Evolutionary conservation across 1,284 basidiomycete species (phyloP).

Genomic region (Rhodotorula sp.): DNA sequence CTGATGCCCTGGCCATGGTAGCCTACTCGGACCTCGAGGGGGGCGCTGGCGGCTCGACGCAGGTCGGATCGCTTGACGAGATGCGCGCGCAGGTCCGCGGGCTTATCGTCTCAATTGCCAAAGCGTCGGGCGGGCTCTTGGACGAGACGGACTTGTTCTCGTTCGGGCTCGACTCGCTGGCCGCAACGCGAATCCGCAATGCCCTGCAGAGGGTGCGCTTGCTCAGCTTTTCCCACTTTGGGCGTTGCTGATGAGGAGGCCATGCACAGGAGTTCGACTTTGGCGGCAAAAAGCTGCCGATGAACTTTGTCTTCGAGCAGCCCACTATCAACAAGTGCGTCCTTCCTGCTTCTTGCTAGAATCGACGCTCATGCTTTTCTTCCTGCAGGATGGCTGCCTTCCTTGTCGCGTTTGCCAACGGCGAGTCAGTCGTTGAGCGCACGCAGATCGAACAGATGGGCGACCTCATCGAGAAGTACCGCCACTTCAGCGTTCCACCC

Average conservation of each 20-base stretch:
- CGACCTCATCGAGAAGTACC: conserved; percentile 48
- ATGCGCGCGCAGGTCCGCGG: conserved; percentile 19
- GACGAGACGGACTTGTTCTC: conserved; percentile 51
- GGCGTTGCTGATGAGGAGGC: neutral
- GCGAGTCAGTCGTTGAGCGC: conserved; percentile 15
- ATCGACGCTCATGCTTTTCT: conserved; percentile 15
- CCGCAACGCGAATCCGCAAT: conserved; percentile 61
- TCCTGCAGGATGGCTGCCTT: conserved; percentile 40
- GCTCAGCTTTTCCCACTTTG: neutral
- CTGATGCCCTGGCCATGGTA: neutral
- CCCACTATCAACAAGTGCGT: conserved; percentile 53
- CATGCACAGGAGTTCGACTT: conserved; percentile 39
- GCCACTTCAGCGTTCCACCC: conserved; percentile 35
- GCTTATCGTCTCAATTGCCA: conserved; percentile 37
- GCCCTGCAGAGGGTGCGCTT: conserved; percentile 55
- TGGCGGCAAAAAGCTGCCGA: conserved; percentile 43
- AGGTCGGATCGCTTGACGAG: conserved; percentile 13
- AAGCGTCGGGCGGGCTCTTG: conserved; percentile 41
- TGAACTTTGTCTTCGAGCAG: conserved; percentile 56
- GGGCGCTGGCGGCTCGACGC: conserved; percentile 47
- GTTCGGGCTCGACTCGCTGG: conserved; percentile 62
- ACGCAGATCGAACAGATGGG: conserved; percentile 46
- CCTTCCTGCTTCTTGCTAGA: too few relatives aligned
- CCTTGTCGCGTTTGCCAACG: conserved; percentile 38
- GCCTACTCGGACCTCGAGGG: conserved; percentile 58